These are phyloP conservation scores for Brassica hybrid DNA, from an alignment of 441 rosid species.

Conservation along the genomic window DNA sequence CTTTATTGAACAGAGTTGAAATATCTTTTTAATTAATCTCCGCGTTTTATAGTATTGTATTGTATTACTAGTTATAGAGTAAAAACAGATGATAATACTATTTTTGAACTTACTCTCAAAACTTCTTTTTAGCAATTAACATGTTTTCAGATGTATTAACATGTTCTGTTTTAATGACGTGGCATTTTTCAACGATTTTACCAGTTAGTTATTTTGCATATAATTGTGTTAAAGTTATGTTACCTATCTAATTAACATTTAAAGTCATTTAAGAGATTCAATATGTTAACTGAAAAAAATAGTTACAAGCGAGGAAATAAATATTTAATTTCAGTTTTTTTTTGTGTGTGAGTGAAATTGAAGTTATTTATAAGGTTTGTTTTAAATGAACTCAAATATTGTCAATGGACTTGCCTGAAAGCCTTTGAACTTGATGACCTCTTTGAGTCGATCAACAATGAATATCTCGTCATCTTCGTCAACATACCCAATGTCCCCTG, in stretches of 20 bases:
- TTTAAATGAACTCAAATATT: background rate
- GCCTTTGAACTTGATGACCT: constrained; percentile 93
- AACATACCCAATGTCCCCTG: constrained; percentile 90
- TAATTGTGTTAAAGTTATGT: background rate
- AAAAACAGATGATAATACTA: background rate
- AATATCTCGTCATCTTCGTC: constrained; percentile 86
- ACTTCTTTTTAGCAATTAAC: background rate
- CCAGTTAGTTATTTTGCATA: background rate
- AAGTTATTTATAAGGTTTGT: background rate
- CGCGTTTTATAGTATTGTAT: background rate
- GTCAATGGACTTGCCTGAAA: constrained; percentile 56
- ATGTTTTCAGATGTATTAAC: background rate
- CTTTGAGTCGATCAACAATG: constrained; percentile 88
- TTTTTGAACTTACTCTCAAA: background rate
- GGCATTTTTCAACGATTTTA: background rate
- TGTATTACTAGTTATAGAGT: background rate
- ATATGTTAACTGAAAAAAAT: background rate
- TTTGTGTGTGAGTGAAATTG: too few species aligned
- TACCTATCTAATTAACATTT: background rate
- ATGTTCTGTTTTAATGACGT: background rate
- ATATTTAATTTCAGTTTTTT: background rate
- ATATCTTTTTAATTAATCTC: background rate
- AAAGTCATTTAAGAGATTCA: background rate
- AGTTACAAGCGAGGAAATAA: background rate
- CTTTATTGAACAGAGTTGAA: background rate